Base-by-base conservation (phyloP, 2,329 filamentous ascomycete species). In the Aotearoamyces nothofagi region DNA sequence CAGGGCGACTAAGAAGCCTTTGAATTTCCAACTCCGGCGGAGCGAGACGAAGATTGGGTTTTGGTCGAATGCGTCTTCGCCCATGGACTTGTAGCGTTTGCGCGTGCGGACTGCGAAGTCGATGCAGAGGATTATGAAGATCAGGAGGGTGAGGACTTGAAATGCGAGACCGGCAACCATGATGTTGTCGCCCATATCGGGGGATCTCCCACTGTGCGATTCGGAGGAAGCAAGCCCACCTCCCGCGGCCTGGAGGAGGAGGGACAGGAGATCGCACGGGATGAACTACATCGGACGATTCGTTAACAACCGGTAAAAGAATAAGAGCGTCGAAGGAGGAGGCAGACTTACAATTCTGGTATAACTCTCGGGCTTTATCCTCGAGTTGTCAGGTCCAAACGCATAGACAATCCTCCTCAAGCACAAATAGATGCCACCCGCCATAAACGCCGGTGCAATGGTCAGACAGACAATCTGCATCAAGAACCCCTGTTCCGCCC, bases 91-190 rank as follows among this genome's bases (percentile, higher is more conserved):
- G 37, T 53, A 41, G 32, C 55, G 49, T 8, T 23, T 26, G 12
- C 32, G 33, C n/a, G 53, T 52, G 34, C 59, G 54, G 28, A 54
- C 38, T n/a, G 52, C 52, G 42, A 68, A 73, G 43, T 71, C 62
- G 33, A 45, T 19, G n/a, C 56, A 57, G 19, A 66, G 53, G 15
- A 42, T 12, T 30, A 65, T 60, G 55, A 78, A 78, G 32, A 61
- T 45, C 23, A 58, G 37, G 19, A 75, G 55, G 4, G 66, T 69
- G 34, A 61, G 49, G 24, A 76, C 71, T 41, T 78, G 72, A 45
- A 66, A 68, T 11, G 58, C 47, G 0, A 78, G 60, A 17, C 74
- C 74, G 4, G 68, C 68, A n/a, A 78, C 58, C 61, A 72, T 73
- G 50, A 77, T 63, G 43, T 76, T 55, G 36, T 65, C 60, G n/a